phyloP scores from a whole-genome alignment of 1,139 yeast species.

The Petasospora fabianii region DNA sequence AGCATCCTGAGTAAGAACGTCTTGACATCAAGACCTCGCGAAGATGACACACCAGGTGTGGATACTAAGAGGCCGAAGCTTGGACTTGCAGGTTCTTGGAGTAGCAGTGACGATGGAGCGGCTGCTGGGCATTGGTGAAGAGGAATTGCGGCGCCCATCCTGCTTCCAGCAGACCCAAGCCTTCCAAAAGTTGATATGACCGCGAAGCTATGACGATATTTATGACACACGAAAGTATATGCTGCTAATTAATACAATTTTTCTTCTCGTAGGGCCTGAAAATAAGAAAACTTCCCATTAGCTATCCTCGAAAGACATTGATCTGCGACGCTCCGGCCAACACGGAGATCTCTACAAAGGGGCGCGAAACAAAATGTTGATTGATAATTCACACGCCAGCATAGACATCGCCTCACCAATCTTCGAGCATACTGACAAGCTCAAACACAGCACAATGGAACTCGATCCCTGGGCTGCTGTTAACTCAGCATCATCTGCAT shows the following conservation, averaged over 20 bases:
- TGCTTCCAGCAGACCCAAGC: background rate
- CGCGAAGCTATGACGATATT: background rate
- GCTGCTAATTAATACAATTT: background rate
- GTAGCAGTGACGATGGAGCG: constrained; percentile 16
- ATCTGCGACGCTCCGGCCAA: background rate
- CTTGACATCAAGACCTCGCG: constrained; percentile 27
- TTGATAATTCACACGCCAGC: background rate
- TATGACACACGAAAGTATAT: background rate
- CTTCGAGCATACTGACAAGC: background rate
- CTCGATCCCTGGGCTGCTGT: constrained; percentile 27
- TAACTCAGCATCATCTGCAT: constrained; percentile 10
- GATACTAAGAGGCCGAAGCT: constrained; percentile 20
- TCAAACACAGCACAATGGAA: constrained; percentile 17
- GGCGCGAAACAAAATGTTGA: background rate
- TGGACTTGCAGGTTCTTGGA: constrained; percentile 28
- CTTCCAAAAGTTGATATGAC: background rate
- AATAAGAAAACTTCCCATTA: too few relatives aligned
- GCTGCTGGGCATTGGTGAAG: constrained; percentile 27
- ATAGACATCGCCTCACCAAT: background rate
- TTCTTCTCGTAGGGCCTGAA: too few relatives aligned
- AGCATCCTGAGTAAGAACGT: constrained; percentile 64
- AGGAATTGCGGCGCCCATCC: too few relatives aligned
- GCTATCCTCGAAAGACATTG: too few relatives aligned
- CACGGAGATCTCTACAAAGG: background rate
- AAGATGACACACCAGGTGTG: constrained; percentile 3